These are phyloP conservation scores for Nitzschia putrida DNA, from an alignment of 108 stramenopile genomes.

Conservation along the genomic window DNA sequence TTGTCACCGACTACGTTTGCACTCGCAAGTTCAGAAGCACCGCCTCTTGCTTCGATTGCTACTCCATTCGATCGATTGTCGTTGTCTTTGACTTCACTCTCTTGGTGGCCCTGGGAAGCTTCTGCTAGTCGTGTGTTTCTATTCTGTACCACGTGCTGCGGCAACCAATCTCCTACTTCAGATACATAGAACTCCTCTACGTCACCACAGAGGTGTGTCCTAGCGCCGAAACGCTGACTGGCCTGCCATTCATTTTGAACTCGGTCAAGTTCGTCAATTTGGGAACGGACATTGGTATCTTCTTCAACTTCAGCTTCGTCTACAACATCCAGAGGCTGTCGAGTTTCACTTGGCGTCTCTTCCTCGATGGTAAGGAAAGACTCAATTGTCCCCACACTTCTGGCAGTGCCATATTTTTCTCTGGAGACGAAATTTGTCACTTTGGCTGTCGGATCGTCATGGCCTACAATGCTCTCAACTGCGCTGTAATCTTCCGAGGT, in stretches of 20 bases:
- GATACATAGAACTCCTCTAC: conserved; percentile 21
- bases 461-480: conserved; percentile 18
- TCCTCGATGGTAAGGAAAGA: conserved; percentile 24
- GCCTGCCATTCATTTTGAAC: conserved; percentile 22
- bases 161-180: conserved; percentile 14
- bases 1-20: no score
- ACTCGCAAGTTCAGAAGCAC: no score
- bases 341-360: conserved; percentile 2
- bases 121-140: not conserved
- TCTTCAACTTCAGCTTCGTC: not conserved
- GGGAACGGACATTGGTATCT: conserved; percentile 13
- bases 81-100: not conserved
- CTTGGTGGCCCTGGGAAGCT: not conserved
- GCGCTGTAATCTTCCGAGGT: not conserved
- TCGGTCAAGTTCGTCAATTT: conserved; percentile 33
- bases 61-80: not conserved
- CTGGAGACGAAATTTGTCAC: not conserved
- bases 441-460: conserved; percentile 37
- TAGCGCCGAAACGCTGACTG: not conserved
- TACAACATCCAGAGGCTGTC: not conserved
- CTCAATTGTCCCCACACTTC: conserved; percentile 22
- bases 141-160: not conserved
- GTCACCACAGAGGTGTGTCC: conserved; percentile 1
- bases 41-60: no score
- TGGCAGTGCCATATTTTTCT: not conserved